Evolutionary conservation across 228 moss, liverwort and hornwort species (phyloP), one percentile per base, ranked within the genome.

Genomic region (Sphagnum fallax): DNA sequence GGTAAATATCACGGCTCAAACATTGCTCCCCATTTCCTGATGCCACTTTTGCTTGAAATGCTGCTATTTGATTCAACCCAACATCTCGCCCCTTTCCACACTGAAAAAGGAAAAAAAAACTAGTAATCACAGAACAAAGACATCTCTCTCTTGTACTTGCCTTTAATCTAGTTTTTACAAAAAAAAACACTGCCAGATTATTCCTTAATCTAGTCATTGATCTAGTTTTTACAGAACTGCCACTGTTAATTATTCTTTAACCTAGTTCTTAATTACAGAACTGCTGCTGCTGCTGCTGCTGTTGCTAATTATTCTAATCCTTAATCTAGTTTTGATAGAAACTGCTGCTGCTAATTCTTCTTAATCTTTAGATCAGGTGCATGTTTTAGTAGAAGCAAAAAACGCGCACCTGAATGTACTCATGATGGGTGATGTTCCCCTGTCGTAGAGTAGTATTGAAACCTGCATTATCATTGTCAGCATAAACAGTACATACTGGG

Each of bases 51-150:
- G 78, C 93, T 75, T 98, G 93, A 79, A 92, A 93, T 9, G 88
- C 83, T n/a, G 97, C 97, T 68, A 98, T 98, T 80, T 98, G 97
- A 72, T 98, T 98, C 65, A 98, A 77, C 61, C 93, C 97, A 47
- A 98, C 97, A 76, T 98, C 97, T 50, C 93, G 85, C 16, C 97
- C 97, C 83, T 98, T 98, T 7, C 97, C 97, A 69, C 93, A 93
- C 97, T 97, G 81, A 52, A 72, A 76, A 32, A 32, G 70, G 51
- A 48, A 5, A 8, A 32, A 32, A 32, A 32, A 32, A 32, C 32
- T 32, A 32, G 32, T 32, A 32, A 32, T 32, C 32, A 32, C 32
- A 32, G 32, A 32, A 32, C 32, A 32, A 32, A 32, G 32, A 32
- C 32, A 32, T 32, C 32, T 32, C 32, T 32, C 32, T 32, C 60